Percentiles rank a stretch among this genome's conserved stretches.
phyloP scores from a whole-genome alignment of 345 rosid genomes.

The Passiflora organensis region DNA sequence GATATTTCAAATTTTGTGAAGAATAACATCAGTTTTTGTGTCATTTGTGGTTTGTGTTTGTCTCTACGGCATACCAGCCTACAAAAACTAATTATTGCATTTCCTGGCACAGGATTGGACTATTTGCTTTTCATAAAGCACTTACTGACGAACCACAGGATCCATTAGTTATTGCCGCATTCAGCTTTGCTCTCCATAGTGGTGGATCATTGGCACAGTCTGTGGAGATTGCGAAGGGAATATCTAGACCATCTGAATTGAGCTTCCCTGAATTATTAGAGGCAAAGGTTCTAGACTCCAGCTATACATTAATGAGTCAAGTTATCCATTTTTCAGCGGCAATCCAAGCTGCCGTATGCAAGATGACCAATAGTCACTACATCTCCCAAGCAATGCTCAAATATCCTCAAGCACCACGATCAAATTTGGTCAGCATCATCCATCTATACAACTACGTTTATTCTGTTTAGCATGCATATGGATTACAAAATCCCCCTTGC shows the following conservation, averaged over 20 bases:
- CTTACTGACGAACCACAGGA: conserved; percentile 54
- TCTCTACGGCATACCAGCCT: not conserved
- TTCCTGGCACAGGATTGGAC: conserved; percentile 44
- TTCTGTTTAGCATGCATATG: not conserved
- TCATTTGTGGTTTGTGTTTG: not conserved
- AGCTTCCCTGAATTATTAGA: conserved; percentile 47
- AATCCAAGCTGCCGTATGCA: conserved; percentile 29
- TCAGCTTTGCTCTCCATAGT: conserved; percentile 61
- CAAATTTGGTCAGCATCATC: conserved; percentile 62
- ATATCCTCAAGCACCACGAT: conserved; percentile 55
- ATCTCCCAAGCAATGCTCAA: conserved; percentile 47
- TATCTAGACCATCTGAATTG: conserved; percentile 32
- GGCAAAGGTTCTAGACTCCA: conserved; percentile 12
- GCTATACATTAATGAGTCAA: conserved; percentile 30
- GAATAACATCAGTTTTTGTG: not conserved
- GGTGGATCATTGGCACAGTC: conserved; percentile 70
- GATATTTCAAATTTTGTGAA: too few relatives aligned
- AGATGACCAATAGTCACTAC: conserved; percentile 48
- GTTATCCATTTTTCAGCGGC: conserved; percentile 55
- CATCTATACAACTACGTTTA: not conserved
- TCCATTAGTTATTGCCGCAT: conserved; percentile 63
- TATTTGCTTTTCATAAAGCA: conserved; percentile 73
- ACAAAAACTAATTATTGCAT: not conserved
- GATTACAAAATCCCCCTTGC: too few relatives aligned
- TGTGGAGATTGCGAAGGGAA: conserved; percentile 47